A percentile compares a stretch with the other conserved stretches of the same genome.
Conservation (phyloP, 495 filamentous ascomycete species). For the Penicillium lividum region DNA sequence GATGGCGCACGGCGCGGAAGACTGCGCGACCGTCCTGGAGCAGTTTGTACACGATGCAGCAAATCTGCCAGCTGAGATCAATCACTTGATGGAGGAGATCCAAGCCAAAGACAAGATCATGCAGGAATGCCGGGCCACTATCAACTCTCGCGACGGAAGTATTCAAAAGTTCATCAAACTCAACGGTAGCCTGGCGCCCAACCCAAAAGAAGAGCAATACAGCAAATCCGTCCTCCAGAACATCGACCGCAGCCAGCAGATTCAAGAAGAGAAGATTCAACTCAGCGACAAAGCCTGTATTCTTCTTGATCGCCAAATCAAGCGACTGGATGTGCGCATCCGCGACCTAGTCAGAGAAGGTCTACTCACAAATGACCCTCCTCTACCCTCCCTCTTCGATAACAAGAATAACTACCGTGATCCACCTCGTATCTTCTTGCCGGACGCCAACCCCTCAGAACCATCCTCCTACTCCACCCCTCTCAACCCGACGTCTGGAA, state of each 20-base stretch:
- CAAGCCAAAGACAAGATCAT: conserved; percentile 83
- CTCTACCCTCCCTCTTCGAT: conserved; percentile 76
- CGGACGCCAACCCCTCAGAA: conserved; percentile 42
- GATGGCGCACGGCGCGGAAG: conserved; percentile 56
- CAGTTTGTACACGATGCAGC: conserved; percentile 89
- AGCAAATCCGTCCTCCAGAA: conserved; percentile 68
- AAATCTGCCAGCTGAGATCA: conserved; percentile 88
- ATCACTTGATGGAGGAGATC: conserved; percentile 92
- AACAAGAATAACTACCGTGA: conserved; percentile 57
- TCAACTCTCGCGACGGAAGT: conserved; percentile 74
- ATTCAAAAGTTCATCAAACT: conserved; percentile 89
- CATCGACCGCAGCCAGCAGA: conserved; percentile 65
- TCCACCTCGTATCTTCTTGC: conserved; percentile 53
- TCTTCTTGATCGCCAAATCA: conserved; percentile 85
- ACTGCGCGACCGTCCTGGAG: conserved; percentile 87
- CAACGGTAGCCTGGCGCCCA: conserved; percentile 76
- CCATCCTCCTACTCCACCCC: conserved; percentile 43
- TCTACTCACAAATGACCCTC: conserved; percentile 74
- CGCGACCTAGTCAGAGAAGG: conserved; percentile 78
- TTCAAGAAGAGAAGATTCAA: conserved; percentile 86
- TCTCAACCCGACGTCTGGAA: conserved; percentile 44
- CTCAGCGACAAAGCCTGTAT: conserved; percentile 75
- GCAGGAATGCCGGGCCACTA: conserved; percentile 68
- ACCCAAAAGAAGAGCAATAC: conserved; percentile 83
- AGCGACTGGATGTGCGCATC: conserved; percentile 82